These are phyloP conservation scores for Antitrichia curtipendula DNA, from an alignment of 225 moss, liverwort and hornwort genomes.

Conservation along the genomic window DNA sequence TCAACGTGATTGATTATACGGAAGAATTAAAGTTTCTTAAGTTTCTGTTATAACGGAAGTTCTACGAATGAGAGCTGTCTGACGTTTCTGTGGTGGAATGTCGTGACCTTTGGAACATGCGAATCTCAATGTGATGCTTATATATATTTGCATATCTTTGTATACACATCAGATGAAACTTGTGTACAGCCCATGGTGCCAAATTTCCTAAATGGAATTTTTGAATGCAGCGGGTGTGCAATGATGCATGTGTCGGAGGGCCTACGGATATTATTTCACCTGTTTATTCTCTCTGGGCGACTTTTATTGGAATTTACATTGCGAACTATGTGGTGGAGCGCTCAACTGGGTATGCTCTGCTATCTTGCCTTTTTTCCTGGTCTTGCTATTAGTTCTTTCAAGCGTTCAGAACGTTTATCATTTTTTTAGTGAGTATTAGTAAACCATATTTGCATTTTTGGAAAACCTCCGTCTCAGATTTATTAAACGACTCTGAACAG, in stretches of 20 bases:
- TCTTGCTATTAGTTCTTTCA: background rate
- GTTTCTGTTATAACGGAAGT: background rate
- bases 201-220: background rate
- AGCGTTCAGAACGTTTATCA: background rate
- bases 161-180: background rate
- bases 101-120: background rate
- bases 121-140: background rate
- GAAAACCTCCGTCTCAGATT: background rate
- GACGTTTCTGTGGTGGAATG: background rate
- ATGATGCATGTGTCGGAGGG: conserved; percentile 72
- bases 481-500: conserved; percentile 17
- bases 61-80: background rate
- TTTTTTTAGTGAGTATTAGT: background rate
- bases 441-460: background rate
- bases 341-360: conserved; percentile 68
- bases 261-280: conserved; percentile 89
- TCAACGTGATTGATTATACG: background rate
- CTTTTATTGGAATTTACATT: conserved; percentile 93
- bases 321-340: conserved; percentile 99
- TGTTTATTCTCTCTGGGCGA: conserved; percentile 96
- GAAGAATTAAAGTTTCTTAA: background rate
- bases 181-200: background rate
- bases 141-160: background rate
- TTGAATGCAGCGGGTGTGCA: conserved; percentile 71
- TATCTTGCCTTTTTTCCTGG: background rate